Conservation (phyloP, 306 rosid genomes). For the Trifolium fragiferum region DNA sequence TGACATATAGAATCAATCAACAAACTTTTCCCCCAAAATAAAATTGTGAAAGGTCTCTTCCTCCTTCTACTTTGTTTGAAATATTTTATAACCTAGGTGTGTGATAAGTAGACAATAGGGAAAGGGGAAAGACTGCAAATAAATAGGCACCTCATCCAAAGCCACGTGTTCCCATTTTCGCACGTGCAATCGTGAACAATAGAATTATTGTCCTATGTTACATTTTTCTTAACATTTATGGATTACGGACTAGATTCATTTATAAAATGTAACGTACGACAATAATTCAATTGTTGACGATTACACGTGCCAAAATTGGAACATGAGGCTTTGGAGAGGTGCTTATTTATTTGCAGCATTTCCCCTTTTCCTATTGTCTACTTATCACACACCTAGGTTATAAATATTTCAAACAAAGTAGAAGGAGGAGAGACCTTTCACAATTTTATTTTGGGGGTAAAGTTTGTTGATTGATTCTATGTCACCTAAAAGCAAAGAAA, state of each 20-base stretch:
- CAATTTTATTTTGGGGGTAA: not conserved
- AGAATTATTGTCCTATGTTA: not conserved
- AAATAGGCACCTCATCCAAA: conserved; percentile 1
- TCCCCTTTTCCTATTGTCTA: not conserved
- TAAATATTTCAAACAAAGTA: conserved; percentile 15
- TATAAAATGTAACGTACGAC: conserved; percentile 1
- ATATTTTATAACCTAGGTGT: conserved; percentile 17
- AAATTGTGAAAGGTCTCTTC: conserved; percentile 13
- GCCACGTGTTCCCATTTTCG: conserved; percentile 28
- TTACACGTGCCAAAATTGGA: conserved; percentile 30
- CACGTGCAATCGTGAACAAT: conserved; percentile 9
- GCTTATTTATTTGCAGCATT: not conserved
- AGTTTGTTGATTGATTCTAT: not conserved
- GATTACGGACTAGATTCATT: conserved; percentile 8
- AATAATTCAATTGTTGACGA: not conserved
- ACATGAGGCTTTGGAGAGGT: conserved; percentile 22
- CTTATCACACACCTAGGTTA: conserved; percentile 2
- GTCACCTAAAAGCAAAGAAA: not conserved
- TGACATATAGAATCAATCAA: not conserved
- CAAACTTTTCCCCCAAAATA: not conserved
- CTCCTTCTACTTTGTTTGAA: not conserved
- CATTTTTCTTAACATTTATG: not conserved
- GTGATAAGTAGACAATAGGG: not conserved
- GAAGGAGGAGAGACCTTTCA: conserved; percentile 6
- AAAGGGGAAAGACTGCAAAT: not conserved